Conservation (phyloP, 495 filamentous ascomycete species). For the Neurospora intermedia region DNA sequence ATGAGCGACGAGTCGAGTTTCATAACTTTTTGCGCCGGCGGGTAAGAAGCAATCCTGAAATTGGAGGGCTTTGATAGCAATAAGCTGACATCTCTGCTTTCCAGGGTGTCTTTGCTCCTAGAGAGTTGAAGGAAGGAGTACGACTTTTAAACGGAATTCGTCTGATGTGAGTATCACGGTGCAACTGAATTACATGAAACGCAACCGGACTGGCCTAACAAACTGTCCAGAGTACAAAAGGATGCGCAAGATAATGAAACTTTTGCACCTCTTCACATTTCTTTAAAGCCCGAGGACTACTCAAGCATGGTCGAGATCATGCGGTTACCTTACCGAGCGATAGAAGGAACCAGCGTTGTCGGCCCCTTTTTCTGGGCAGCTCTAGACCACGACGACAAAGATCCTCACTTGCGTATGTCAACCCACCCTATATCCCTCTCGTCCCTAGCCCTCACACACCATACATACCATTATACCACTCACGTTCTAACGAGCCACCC, state of each 20-base stretch:
- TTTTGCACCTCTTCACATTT: conserved; percentile 37
- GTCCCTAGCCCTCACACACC: background rate
- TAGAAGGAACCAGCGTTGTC: conserved; percentile 40
- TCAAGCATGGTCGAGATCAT: conserved; percentile 30
- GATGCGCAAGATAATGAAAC: conserved; percentile 41
- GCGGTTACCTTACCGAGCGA: conserved; percentile 39
- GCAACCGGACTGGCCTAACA: background rate
- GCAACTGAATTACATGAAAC: background rate
- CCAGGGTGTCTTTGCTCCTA: conserved; percentile 40
- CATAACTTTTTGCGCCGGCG: conserved; percentile 39
- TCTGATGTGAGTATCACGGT: conserved; percentile 31
- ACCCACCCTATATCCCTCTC: background rate
- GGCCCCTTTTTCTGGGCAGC: conserved; percentile 48
- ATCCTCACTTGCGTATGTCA: conserved; percentile 39
- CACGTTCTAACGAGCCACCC: background rate
- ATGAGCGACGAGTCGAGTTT: conserved; percentile 39
- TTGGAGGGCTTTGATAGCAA: background rate
- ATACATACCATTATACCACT: background rate
- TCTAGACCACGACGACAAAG: conserved; percentile 38
- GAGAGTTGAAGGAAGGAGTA: conserved; percentile 29
- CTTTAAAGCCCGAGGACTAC: conserved; percentile 30
- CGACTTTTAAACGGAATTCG: conserved; percentile 33
- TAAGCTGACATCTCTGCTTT: background rate
- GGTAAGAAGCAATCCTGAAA: conserved; percentile 21
- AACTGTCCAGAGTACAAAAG: conserved; percentile 34